phyloP scores from a whole-genome alignment of 2,329 filamentous ascomycete species.

The Scopulariopsis brevicaulis region DNA sequence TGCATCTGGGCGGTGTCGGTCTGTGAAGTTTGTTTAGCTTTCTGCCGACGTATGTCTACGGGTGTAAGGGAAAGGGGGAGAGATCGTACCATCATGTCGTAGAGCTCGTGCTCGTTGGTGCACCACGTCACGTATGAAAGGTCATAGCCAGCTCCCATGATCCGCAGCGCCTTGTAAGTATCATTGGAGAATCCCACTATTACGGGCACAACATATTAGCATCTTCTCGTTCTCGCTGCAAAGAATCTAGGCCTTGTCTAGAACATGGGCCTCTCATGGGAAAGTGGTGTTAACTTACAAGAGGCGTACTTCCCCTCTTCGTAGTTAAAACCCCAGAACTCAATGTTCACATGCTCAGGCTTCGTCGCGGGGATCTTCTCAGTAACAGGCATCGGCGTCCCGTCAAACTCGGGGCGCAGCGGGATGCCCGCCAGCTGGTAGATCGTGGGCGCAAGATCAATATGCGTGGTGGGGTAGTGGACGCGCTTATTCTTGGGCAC shows the following conservation, averaged over 20 bases:
- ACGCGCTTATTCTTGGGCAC: constrained; percentile 26
- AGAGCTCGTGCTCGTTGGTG: constrained; percentile 54
- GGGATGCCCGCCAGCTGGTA: constrained; percentile 29
- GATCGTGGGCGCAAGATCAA: constrained; percentile 52
- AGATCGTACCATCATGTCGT: constrained; percentile 48
- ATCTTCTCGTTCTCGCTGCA: background rate
- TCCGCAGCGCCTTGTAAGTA: constrained; percentile 48
- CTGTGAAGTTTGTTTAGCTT: constrained; percentile 15
- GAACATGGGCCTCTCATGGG: too few species aligned
- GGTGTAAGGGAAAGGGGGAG: background rate
- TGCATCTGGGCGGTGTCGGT: constrained; percentile 38
- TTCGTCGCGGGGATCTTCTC: constrained; percentile 12
- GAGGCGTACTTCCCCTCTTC: constrained; percentile 14
- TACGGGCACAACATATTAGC: too few species aligned
- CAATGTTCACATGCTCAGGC: constrained; percentile 45
- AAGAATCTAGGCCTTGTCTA: too few species aligned
- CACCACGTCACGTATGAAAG: constrained; percentile 61
- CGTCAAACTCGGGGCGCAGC: constrained; percentile 41
- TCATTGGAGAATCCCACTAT: constrained; percentile 27
- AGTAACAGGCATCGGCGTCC: constrained; percentile 36
- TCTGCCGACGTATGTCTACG: background rate
- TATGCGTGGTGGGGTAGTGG: constrained; percentile 43
- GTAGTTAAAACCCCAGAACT: constrained; percentile 39
- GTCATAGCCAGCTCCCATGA: constrained; percentile 42
- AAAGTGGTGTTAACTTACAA: constrained; percentile 9